Percentiles rank a stretch among this genome's conserved stretches.
Conservation (phyloP, 495 filamentous ascomycete genomes). For the Lophiotrema nucula region DNA sequence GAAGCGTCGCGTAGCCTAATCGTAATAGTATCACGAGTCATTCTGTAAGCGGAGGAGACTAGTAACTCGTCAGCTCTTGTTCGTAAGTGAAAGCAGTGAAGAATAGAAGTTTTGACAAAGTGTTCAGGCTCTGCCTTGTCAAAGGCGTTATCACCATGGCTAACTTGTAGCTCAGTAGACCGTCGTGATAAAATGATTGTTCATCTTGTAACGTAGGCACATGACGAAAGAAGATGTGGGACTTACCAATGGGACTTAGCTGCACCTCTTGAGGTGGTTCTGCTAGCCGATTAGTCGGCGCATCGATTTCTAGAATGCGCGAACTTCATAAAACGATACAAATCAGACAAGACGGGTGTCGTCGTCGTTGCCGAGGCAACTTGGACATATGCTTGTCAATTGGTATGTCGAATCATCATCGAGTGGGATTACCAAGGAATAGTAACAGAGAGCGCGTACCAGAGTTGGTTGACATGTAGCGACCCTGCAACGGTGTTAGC, state of each 20-base stretch:
- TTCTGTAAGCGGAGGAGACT: too few relatives aligned
- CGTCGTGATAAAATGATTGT: constrained; percentile 86
- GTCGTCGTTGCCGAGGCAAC: constrained; percentile 59
- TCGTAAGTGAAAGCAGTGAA: too few relatives aligned
- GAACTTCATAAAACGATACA: background rate
- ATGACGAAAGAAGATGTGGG: constrained; percentile 45
- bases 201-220: constrained; percentile 63
- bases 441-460: background rate
- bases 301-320: background rate
- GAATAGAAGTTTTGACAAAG: too few relatives aligned
- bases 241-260: too few relatives aligned
- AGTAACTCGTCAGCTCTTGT: too few relatives aligned
- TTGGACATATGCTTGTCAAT: constrained; percentile 90
- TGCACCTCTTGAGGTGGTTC: too few relatives aligned
- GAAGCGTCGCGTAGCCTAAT: too few relatives aligned
- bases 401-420: constrained; percentile 65
- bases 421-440: background rate
- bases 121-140: constrained; percentile 64
- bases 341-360: constrained; percentile 50
- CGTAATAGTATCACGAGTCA: too few relatives aligned
- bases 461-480: background rate
- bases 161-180: constrained; percentile 79
- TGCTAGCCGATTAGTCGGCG: constrained; percentile 12
- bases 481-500: too few relatives aligned
- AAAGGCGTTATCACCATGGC: constrained; percentile 90